Base-by-base conservation (phyloP, 2,329 filamentous ascomycete species). In the Corniculantispora saksenae region DNA sequence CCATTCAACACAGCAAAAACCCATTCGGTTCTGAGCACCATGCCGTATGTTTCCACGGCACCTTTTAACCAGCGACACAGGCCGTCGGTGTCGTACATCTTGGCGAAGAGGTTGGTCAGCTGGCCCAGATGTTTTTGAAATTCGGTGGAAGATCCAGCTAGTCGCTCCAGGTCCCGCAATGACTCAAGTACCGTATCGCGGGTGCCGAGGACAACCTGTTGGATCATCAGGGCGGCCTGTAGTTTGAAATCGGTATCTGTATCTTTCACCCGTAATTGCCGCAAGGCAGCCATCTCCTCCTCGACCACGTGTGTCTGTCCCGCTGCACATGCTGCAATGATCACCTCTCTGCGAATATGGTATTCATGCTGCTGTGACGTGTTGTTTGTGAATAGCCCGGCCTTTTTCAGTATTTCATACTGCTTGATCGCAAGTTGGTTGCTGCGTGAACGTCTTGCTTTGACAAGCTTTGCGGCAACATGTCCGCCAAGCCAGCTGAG, bases 1-100 rank as follows among this genome's bases (percentile, higher is more conserved):
- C 65, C 66, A 17, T 77, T 73, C 43, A 78, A 67, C 4, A 78
- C 72, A 10, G 70, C 63, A 61, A 73, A 72, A 3, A 73, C 71
- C 64, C 77, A 73, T 17, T 70, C 66, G 13, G 70, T 68, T 25
- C 72, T 74, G 3, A 76, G 64, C 9, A 61, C 66, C 68, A 78
- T 71, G 7, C 58, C 59, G 47, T 74, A 73, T 29, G 59, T 65
- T n/a, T 67, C 59, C 21, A 72, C 69, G 25, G 76, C 67, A 47
- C 68, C 67, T 50, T 72, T 71, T 1, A 78, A 67, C n/a, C 76
- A 71, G 1, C 35, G 38, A 6, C 78, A 75, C 13, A 75, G 67
- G 32, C 76, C 69, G 10, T 69, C 64, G 1, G 69, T 61, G 7
- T 70, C 67, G 43, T 75, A 71, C 2, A 47, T 50, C 55, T 73